Evolutionary conservation across 2,329 filamentous ascomycete species (phyloP), one percentile per base, ranked within the genome.

Genomic region (Pseudocercospora ulei): DNA sequence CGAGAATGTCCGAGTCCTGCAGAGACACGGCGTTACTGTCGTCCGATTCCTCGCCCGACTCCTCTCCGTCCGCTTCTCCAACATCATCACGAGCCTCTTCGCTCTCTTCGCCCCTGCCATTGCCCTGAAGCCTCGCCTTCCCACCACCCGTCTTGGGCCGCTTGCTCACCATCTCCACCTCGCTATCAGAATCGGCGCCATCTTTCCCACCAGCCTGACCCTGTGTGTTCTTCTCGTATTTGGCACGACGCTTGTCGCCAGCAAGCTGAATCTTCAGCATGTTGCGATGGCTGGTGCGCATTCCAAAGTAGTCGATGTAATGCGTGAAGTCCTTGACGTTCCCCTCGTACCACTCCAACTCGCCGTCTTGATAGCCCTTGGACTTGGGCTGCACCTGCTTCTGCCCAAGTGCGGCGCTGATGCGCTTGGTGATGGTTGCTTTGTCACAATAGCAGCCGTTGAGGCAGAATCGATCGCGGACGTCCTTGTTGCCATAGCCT

Each of bases 381-480:
- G 40, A 45, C 11, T 53, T 51, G n/a, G 48, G 46, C 25, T 49
- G 48, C 6, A 49, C 47, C 24, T 57, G 56, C 53, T 58, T 57
- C 42, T 57, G 50, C 4, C 56, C 57, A 5, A 60, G 48, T 3
- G 57, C 56, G n/a, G 56, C 51, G 11, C 50, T 50, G 23, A 60
- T 55, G 22, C 58, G 56, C 51, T 61, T 59, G 26, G 58, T 58
- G 40, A 61, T 51, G 8, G 57, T 60, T 2, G 56, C 55, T 36
- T 56, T 56, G 46, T 59, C 57, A 27, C 49, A 51, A 38, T 56
- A 55, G 39, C 54, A 57, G 11, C 58, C 58, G 34, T 61, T 61
- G 44, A 49, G 47, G 35, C 55, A 56, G 43, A 59, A 53, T 31
- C 58, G 56, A 30, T 55, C 52, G 24, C 56, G 56, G 13, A 60